phyloP scores from a whole-genome alignment of 1,139 yeast species.

The Yamadazyma siamensis region DNA sequence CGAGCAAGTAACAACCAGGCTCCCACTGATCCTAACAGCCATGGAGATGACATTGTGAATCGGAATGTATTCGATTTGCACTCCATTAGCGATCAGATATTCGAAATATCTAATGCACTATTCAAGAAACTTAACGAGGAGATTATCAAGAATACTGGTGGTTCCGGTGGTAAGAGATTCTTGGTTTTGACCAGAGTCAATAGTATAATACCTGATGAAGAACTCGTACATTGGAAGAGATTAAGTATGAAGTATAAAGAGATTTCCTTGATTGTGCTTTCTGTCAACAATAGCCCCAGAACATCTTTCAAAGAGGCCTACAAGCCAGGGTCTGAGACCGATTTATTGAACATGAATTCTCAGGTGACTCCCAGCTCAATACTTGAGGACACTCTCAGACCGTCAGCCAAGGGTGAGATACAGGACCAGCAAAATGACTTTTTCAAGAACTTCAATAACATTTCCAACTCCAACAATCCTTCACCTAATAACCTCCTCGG shows the following conservation, averaged over 20 bases:
- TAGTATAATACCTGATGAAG: conserved; percentile 77
- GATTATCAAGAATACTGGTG: conserved; percentile 26
- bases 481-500: conserved; percentile 28
- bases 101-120: conserved; percentile 34
- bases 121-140: conserved; percentile 37
- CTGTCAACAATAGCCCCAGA: conserved; percentile 65
- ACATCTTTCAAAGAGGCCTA: conserved; percentile 34
- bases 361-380: conserved; percentile 1
- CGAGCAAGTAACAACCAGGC: conserved; percentile 4
- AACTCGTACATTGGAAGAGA: conserved; percentile 72
- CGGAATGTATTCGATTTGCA: conserved; percentile 28
- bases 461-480: conserved; percentile 21
- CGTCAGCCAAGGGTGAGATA: conserved; percentile 2
- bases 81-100: conserved; percentile 37
- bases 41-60: conserved; percentile 6
- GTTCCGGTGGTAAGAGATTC: conserved; percentile 53
- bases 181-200: conserved; percentile 66
- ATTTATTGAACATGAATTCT: conserved; percentile 1
- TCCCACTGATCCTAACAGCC: conserved; percentile 6
- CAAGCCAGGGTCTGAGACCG: not conserved
- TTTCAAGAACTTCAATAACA: conserved; percentile 14
- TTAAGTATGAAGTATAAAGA: conserved; percentile 59
- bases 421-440: conserved; percentile 12
- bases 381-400: conserved; percentile 2
- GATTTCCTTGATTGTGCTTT: conserved; percentile 66